phyloP scores from a whole-genome alignment of 2,329 filamentous ascomycete species.

The Alternaria panax region DNA sequence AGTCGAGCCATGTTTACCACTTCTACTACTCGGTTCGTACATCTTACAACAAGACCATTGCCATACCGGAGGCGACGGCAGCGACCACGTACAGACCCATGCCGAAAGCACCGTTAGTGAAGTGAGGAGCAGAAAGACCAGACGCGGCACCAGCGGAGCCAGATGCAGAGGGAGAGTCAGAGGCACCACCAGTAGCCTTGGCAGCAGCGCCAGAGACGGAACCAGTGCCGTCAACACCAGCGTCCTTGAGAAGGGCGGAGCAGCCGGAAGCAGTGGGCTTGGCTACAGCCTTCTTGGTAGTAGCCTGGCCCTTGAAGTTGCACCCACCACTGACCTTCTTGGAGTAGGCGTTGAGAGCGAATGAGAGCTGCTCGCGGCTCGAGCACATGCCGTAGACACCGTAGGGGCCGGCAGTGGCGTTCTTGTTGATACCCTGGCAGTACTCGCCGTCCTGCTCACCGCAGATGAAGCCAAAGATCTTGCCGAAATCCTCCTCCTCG shows the following conservation, averaged over 20 bases:
- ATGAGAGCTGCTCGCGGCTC: constrained; percentile 73
- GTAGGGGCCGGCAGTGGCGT: constrained; percentile 72
- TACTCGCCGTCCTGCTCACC: constrained; percentile 59
- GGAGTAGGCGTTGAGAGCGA: constrained; percentile 74
- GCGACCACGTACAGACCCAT: constrained; percentile 60
- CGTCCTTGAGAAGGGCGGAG: constrained; percentile 65
- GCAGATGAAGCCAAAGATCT: constrained; percentile 79
- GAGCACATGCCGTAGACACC: constrained; percentile 82
- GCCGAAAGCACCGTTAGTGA: constrained; percentile 56
- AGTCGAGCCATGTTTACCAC: neutral
- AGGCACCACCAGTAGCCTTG: constrained; percentile 12
- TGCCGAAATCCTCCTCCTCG: constrained; percentile 65
- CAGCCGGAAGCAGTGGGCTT: constrained; percentile 61
- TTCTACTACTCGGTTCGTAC: neutral
- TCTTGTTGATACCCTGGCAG: constrained; percentile 73
- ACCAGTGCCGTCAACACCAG: constrained; percentile 67
- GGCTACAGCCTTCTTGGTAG: constrained; percentile 59
- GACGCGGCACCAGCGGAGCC: constrained; percentile 48
- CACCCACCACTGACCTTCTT: constrained; percentile 65
- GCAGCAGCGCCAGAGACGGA: constrained; percentile 55
- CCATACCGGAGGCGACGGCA: constrained; percentile 60
- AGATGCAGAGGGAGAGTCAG: constrained; percentile 10
- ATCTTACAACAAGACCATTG: constrained; percentile 63
- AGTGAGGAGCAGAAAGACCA: constrained; percentile 54
- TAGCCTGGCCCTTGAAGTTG: constrained; percentile 73